Evolutionary conservation across 345 rosid genomes (phyloP).

Genomic region (Hibiscus syriacus): DNA sequence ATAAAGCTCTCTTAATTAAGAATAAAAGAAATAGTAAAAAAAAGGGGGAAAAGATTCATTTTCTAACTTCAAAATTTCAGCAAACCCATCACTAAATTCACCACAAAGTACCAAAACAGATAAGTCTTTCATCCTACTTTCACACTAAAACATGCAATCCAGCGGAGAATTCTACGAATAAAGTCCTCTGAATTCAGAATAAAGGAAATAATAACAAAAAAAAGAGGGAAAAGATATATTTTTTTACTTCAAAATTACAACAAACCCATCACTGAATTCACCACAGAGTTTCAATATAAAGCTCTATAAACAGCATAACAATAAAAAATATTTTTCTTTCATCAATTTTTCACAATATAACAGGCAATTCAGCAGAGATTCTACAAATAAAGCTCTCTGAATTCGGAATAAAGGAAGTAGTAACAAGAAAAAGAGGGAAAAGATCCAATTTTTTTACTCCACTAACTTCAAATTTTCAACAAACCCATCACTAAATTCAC

Average conservation of each 20-base stretch:
- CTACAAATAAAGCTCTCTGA: neutral
- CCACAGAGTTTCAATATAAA: neutral
- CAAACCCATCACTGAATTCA: neutral
- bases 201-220: neutral
- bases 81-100: neutral
- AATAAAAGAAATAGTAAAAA: neutral
- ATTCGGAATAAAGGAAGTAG: neutral
- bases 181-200: neutral
- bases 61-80: neutral
- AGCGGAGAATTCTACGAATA: neutral
- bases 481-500: constrained; percentile 1
- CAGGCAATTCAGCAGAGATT: neutral
- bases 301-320: neutral
- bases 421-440: neutral
- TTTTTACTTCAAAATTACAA: neutral
- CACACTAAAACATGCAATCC: neutral
- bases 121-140: neutral
- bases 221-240: neutral
- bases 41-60: neutral
- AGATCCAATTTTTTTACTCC: neutral
- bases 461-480: neutral
- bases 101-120: neutral
- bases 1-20: neutral
- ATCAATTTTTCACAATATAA: neutral
- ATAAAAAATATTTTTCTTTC: neutral